These are phyloP conservation scores for Furcasterigmium sp. DNA, from an alignment of 2,329 filamentous ascomycete species.

Conservation along the genomic window DNA sequence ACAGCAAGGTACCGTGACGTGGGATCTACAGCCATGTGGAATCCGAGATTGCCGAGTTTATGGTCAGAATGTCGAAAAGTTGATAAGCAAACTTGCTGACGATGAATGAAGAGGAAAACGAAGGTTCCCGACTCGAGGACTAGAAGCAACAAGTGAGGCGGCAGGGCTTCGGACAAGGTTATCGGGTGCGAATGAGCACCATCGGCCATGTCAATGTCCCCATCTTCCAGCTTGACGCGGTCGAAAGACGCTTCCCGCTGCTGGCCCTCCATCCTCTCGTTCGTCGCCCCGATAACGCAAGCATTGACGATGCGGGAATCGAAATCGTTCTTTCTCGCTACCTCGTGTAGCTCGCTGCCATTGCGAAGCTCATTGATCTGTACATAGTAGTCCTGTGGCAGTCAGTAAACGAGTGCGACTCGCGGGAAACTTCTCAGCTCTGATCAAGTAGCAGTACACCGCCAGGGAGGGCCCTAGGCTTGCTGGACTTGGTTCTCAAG, in stretches of 20 bases:
- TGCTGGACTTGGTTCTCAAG: no score
- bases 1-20: constrained; percentile 65
- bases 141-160: constrained; percentile 77
- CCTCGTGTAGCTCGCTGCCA: constrained; percentile 66
- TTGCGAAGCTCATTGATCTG: constrained; percentile 71
- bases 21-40: constrained; percentile 71
- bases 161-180: constrained; percentile 30
- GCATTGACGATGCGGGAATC: constrained; percentile 74
- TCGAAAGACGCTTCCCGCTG: constrained; percentile 14
- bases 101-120: constrained; percentile 67
- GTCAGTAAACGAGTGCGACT: constrained; percentile 12
- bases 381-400: constrained; percentile 64
- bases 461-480: no score
- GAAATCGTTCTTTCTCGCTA: constrained; percentile 77
- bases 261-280: constrained; percentile 28
- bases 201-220: constrained; percentile 30
- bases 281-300: constrained; percentile 61
- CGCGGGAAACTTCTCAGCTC: no score
- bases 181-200: constrained; percentile 8
- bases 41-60: constrained; percentile 54
- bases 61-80: constrained; percentile 51
- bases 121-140: constrained; percentile 68
- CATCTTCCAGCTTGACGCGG: constrained; percentile 32
- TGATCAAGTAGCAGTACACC: no score
- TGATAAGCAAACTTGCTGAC: constrained; percentile 54